Percentiles rank a stretch among this genome's conserved stretches.
These are phyloP conservation scores for Ustilago crameri DNA, from an alignment of 1,284 basidiomycete species.

Conservation along the genomic window DNA sequence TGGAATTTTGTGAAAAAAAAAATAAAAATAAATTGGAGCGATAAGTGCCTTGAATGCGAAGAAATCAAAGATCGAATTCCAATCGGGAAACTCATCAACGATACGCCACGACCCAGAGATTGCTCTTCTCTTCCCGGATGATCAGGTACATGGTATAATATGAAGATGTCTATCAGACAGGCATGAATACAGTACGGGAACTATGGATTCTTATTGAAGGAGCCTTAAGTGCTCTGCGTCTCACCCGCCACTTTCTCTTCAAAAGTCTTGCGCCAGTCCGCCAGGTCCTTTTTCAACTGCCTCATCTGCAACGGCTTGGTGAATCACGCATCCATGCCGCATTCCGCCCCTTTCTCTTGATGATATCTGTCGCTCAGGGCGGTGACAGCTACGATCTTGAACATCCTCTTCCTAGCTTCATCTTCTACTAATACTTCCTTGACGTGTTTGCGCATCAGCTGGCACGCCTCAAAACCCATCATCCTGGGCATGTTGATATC, in stretches of 20 bases:
- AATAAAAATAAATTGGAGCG: too few relatives aligned
- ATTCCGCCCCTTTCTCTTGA: conserved; percentile 39
- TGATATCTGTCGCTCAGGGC: conserved; percentile 40
- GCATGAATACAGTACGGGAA: too few relatives aligned
- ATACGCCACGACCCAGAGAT: background rate
- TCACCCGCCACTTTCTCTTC: conserved; percentile 11
- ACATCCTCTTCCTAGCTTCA: conserved; percentile 4
- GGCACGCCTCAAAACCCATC: conserved; percentile 56
- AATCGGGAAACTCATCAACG: background rate
- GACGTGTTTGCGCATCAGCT: conserved; percentile 39
- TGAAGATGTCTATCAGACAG: too few relatives aligned
- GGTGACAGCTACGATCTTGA: conserved; percentile 53
- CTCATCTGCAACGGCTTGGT: conserved; percentile 49
- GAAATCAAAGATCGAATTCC: background rate
- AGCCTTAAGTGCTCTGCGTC: background rate
- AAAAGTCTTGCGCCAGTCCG: conserved; percentile 34
- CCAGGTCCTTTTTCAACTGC: conserved; percentile 27
- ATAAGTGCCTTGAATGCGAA: too few relatives aligned
- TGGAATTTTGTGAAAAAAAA: too few relatives aligned
- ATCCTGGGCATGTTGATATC: conserved; percentile 62
- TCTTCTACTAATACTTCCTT: conserved; percentile 4
- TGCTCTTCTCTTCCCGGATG: too few relatives aligned
- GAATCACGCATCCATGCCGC: conserved; percentile 54
- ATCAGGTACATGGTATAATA: too few relatives aligned
- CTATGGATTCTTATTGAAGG: too few relatives aligned